phyloP scores from a whole-genome alignment of 2,329 filamentous ascomycete genomes.

The Bipolaris oryzae region DNA sequence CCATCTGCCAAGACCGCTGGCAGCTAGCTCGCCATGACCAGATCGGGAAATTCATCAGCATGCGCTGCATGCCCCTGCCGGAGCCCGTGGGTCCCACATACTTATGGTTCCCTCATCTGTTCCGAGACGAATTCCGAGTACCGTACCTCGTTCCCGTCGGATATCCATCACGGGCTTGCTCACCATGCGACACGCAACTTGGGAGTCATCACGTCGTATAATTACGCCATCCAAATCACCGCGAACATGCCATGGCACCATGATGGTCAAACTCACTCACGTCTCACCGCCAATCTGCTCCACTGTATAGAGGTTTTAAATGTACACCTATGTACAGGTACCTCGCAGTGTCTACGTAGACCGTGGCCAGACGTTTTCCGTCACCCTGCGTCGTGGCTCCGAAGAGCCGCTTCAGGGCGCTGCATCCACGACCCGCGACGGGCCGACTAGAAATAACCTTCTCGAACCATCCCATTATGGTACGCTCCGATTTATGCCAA shows the following conservation, averaged over 20 bases:
- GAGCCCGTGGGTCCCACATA: conserved; percentile 1
- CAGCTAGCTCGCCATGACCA: conserved; percentile 8
- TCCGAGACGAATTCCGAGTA: conserved; percentile 4
- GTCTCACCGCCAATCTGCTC: conserved; percentile 19
- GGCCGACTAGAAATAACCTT: conserved; percentile 9
- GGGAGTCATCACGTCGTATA: conserved; percentile 26
- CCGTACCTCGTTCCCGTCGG: conserved; percentile 8
- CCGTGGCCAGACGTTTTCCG: neutral
- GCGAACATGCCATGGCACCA: conserved; percentile 24
- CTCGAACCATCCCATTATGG: conserved; percentile 3
- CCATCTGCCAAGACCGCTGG: conserved; percentile 12
- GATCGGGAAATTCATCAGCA: conserved; percentile 30
- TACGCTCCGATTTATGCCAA: neutral
- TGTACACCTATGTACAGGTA: neutral
- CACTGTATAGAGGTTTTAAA: neutral
- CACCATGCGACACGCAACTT: conserved; percentile 24
- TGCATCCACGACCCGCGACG: conserved; percentile 1
- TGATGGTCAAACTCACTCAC: conserved; percentile 14
- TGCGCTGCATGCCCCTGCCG: conserved; percentile 21
- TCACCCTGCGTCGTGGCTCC: conserved; percentile 20
- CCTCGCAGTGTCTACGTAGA: conserved; percentile 5
- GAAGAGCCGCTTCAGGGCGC: conserved; percentile 7
- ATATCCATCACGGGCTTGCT: conserved; percentile 8
- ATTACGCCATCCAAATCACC: conserved; percentile 22
- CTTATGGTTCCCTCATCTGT: conserved; percentile 7